Evolutionary conservation across 176 grass and related monocot genomes (phyloP).

Genomic region (Cenchrus fungigraminus): DNA sequence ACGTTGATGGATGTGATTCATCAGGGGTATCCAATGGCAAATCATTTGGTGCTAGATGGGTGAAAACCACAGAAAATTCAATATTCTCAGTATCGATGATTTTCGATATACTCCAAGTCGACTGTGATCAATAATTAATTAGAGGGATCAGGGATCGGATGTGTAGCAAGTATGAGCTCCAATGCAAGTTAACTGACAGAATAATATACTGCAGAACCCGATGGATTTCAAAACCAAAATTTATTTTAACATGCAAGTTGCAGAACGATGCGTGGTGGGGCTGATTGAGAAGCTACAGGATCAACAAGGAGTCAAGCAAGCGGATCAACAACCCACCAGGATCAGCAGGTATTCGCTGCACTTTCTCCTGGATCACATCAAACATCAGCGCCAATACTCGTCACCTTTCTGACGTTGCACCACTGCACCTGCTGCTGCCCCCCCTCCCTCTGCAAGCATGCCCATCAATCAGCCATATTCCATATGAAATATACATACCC

Average conservation of each 20-base stretch:
- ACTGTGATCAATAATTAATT: background rate
- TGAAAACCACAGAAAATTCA: background rate
- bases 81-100: too few species aligned
- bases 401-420: slow-evolving; percentile 40
- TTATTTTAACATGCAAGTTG: slow-evolving; percentile 33
- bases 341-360: slow-evolving; percentile 12
- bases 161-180: background rate
- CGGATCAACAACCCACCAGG: slow-evolving; percentile 5
- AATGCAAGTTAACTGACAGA: background rate
- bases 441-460: background rate
- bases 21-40: background rate
- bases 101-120: background rate
- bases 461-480: background rate
- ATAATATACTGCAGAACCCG: background rate
- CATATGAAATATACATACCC: too few species aligned
- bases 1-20: background rate
- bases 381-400: slow-evolving; percentile 21
- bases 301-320: background rate
- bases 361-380: slow-evolving; percentile 8
- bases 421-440: background rate
- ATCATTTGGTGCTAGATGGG: background rate
- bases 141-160: background rate
- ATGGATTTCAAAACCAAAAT: background rate
- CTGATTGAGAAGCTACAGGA: background rate
- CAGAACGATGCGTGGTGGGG: background rate